Evolutionary conservation across 2,329 filamentous ascomycete species (phyloP).

Genomic region (Endothia cerciana): DNA sequence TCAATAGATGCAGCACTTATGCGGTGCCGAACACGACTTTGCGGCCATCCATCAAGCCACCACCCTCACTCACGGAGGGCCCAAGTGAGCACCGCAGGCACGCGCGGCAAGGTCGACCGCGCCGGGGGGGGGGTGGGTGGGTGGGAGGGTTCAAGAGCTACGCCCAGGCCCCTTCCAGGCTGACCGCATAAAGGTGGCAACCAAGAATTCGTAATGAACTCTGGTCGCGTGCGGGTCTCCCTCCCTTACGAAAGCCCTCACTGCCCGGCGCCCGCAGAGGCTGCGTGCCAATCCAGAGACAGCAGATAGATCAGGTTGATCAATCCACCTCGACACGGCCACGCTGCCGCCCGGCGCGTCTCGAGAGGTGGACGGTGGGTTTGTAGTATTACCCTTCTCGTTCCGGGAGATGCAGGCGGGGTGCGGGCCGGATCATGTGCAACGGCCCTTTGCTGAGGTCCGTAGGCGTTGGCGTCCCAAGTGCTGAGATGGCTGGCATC

Average conservation of each 20-base stretch:
- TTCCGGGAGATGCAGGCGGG: background rate
- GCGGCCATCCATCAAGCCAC: background rate
- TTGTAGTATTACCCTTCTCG: background rate
- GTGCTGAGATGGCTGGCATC: background rate
- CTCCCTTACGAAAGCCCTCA: background rate
- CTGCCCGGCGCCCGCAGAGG: no score
- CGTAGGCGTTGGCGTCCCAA: background rate
- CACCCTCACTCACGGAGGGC: background rate
- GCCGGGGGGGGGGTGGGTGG: background rate
- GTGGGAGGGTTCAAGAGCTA: background rate
- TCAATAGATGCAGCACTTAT: background rate
- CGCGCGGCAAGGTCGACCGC: background rate
- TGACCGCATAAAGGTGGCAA: constrained; percentile 2
- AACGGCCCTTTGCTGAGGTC: background rate
- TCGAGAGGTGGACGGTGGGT: no score
- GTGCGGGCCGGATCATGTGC: background rate
- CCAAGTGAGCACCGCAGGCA: background rate
- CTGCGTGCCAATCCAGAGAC: no score
- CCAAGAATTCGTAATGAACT: background rate
- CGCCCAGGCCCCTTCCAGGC: background rate
- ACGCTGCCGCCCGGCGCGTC: no score
- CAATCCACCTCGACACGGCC: no score
- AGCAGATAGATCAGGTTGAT: no score
- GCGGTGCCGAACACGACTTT: background rate
- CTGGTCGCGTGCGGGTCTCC: background rate